Evolutionary conservation across 371 early-diverging fungal genomes (phyloP).

Genomic region (Actinomortierella wolfii): DNA sequence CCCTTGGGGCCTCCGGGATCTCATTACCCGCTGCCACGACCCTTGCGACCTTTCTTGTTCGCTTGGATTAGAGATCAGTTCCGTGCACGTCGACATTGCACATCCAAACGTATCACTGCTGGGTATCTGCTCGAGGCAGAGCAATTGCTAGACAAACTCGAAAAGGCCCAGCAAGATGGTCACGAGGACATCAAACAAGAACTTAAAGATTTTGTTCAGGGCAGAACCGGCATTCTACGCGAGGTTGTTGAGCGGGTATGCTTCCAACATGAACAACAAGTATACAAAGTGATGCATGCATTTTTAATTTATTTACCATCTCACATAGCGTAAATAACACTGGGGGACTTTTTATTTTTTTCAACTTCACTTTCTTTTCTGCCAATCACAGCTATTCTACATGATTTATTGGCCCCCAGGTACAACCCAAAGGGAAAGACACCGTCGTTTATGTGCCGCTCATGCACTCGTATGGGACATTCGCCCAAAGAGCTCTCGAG

Average conservation of each 20-base stretch:
- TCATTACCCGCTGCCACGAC: slow-evolving; percentile 5
- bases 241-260: slow-evolving; percentile 35
- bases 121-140: slow-evolving; percentile 20
- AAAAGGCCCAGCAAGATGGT: slow-evolving; percentile 18
- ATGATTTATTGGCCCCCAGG: slow-evolving; percentile 23
- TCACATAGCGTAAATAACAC: neutral
- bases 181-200: slow-evolving; percentile 9
- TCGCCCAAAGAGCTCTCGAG: slow-evolving; percentile 16
- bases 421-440: slow-evolving; percentile 22
- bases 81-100: slow-evolving; percentile 23
- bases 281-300: neutral
- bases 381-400: slow-evolving; percentile 8
- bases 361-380: neutral
- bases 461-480: slow-evolving; percentile 38
- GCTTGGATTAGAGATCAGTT: slow-evolving; percentile 27
- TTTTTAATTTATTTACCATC: neutral
- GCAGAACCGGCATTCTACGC: slow-evolving; percentile 26
- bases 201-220: slow-evolving; percentile 20
- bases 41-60: slow-evolving; percentile 26
- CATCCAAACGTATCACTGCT: slow-evolving; percentile 27
- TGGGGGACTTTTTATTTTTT: neutral
- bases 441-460: slow-evolving; percentile 24
- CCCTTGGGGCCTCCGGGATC: slow-evolving; percentile 24
- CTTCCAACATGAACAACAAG: neutral
- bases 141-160: slow-evolving; percentile 10